phyloP scores from a whole-genome alignment of 805 yeast species.

The Candida corydali region DNA sequence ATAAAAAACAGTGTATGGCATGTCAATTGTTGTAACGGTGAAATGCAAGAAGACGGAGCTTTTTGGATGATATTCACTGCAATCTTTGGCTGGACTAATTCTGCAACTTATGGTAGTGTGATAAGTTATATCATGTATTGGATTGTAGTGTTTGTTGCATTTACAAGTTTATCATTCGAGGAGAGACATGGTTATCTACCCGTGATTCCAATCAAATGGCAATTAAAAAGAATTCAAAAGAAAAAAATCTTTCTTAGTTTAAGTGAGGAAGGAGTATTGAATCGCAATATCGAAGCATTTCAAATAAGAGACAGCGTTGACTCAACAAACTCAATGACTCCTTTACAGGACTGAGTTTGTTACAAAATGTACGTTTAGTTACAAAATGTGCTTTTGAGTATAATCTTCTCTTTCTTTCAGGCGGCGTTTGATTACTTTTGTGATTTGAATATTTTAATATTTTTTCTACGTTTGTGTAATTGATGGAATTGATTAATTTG shows the following conservation, averaged over 20 bases:
- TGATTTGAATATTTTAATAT: too few relatives aligned
- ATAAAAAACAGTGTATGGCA: constrained; percentile 40
- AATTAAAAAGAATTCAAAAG: constrained; percentile 31
- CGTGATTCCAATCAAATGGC: constrained; percentile 37
- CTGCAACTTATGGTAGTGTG: constrained; percentile 44
- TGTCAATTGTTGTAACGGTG: constrained; percentile 44
- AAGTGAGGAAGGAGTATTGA: neutral
- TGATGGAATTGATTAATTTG: neutral
- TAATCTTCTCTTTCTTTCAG: too few relatives aligned
- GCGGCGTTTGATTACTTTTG: neutral
- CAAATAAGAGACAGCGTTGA: constrained; percentile 20
- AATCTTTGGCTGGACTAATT: constrained; percentile 43
- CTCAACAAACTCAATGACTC: constrained; percentile 25
- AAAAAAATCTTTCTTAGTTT: constrained; percentile 12
- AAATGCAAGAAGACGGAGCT: constrained; percentile 34
- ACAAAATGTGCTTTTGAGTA: too few relatives aligned
- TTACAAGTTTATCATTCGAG: constrained; percentile 28
- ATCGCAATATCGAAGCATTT: neutral
- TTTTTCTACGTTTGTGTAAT: constrained; percentile 2
- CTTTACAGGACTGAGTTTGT: constrained; percentile 11
- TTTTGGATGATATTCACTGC: constrained; percentile 47
- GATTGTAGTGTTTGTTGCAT: constrained; percentile 28
- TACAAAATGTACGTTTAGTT: too few relatives aligned
- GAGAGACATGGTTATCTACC: constrained; percentile 37
- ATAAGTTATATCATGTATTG: constrained; percentile 34